These are phyloP conservation scores for Boeremia exigua DNA, from an alignment of 2,329 filamentous ascomycete species.

Conservation along the genomic window DNA sequence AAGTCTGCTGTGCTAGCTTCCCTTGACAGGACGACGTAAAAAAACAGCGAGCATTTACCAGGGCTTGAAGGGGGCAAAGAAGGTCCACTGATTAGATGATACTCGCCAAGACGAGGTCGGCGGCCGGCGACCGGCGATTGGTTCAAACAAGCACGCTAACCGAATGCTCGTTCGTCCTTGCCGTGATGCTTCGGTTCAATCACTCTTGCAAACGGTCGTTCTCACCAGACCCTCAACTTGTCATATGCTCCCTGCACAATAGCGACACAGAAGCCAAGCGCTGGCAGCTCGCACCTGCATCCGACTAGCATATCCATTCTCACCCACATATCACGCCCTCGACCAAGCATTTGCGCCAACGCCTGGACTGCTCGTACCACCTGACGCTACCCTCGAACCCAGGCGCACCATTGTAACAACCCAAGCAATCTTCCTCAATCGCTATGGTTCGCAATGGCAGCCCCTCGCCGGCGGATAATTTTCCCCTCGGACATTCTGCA, in stretches of 20 bases:
- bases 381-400: slow-evolving; percentile 1
- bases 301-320: not conserved
- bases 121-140: slow-evolving; percentile 1
- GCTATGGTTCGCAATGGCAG: slow-evolving; percentile 49
- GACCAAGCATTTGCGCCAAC: slow-evolving; percentile 7
- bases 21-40: too few species aligned
- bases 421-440: not conserved
- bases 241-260: slow-evolving; percentile 7
- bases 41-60: not conserved
- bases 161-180: slow-evolving; percentile 8
- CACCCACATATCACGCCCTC: too few species aligned
- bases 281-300: slow-evolving; percentile 5
- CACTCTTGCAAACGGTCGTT: slow-evolving; percentile 6
- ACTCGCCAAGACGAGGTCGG: not conserved
- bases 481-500: slow-evolving; percentile 45
- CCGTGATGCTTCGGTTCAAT: slow-evolving; percentile 11
- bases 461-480: slow-evolving; percentile 45
- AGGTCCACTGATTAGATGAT: not conserved
- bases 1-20: too few species aligned
- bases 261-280: slow-evolving; percentile 13
- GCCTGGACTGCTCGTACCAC: slow-evolving; percentile 9
- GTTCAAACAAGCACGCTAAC: slow-evolving; percentile 2
- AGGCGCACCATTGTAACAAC: not conserved
- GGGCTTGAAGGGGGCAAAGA: not conserved
- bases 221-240: not conserved